Conservation (phyloP, 75 land plant genomes). For the Cunninghamia lanceolata region DNA sequence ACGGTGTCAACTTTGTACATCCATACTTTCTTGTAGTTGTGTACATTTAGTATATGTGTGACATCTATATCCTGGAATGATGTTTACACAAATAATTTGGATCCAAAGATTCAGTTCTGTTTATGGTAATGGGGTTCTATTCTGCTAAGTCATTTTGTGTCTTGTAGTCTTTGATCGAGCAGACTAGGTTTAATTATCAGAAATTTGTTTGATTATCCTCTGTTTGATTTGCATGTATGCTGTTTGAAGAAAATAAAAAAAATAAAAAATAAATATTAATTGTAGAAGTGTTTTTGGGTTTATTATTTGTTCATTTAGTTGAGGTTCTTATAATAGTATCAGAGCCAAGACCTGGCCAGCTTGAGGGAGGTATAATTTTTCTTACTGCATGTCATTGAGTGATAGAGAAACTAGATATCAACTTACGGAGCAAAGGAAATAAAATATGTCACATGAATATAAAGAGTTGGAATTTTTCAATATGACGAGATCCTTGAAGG, state of each 20-base stretch:
- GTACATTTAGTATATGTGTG: background rate
- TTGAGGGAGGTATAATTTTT: no score
- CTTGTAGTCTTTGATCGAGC: background rate
- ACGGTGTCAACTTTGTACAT: background rate
- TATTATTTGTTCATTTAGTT: no score
- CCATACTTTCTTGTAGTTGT: background rate
- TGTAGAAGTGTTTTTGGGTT: no score
- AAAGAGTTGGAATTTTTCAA: background rate
- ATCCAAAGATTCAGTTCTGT: background rate
- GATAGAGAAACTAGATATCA: background rate
- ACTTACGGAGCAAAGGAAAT: background rate
- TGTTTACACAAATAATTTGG: conserved; percentile 1
- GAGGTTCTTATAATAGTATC: no score
- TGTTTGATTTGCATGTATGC: background rate
- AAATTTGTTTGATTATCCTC: background rate
- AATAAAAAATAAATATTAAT: no score
- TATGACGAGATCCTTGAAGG: background rate
- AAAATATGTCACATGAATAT: background rate
- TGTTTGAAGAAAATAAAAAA: no score
- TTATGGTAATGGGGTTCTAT: background rate
- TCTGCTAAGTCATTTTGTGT: background rate
- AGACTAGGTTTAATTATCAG: background rate
- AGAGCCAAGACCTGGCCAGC: no score
- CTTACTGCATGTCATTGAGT: background rate
- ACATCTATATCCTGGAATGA: background rate